Percentiles rank a stretch among this genome's conserved stretches.
Evolutionary conservation across 2,329 filamentous ascomycete genomes (phyloP).

Genomic region (Penicillium sp.): DNA sequence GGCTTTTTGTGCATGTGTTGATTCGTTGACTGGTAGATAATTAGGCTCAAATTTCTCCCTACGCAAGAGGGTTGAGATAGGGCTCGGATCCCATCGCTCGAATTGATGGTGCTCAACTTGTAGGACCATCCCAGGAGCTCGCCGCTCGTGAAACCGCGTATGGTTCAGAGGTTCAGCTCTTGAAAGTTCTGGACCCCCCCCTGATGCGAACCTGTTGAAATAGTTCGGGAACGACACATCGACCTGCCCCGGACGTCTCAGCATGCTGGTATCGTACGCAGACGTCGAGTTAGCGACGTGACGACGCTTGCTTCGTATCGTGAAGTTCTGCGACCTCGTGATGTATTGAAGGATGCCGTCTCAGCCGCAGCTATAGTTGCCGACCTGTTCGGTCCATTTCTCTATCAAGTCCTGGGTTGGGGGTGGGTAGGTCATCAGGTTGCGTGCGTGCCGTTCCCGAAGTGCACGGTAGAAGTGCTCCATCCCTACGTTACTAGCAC

Average conservation of each 20-base stretch:
- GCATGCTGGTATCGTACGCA: background rate
- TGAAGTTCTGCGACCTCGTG: background rate
- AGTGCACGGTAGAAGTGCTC: background rate
- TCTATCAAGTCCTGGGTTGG: background rate
- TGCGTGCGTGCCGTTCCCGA: background rate
- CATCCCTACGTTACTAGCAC: background rate
- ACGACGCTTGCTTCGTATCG: background rate
- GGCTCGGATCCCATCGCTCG: conserved; percentile 15
- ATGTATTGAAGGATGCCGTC: background rate
- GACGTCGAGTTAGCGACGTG: conserved; percentile 1
- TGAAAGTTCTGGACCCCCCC: background rate
- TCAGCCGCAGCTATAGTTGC: background rate
- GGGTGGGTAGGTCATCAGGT: background rate
- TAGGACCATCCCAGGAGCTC: background rate
- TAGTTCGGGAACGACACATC: background rate
- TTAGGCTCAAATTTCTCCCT: conserved; percentile 18
- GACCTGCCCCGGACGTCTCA: background rate
- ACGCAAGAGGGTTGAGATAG: conserved; percentile 12
- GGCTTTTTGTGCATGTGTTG: conserved; percentile 14
- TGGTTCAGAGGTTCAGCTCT: background rate
- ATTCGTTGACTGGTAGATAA: conserved; percentile 14
- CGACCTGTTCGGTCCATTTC: background rate
- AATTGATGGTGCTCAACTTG: background rate
- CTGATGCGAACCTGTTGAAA: background rate
- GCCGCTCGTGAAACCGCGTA: background rate